These are phyloP conservation scores for Candida jianshihensis DNA, from an alignment of 805 yeast genomes.

Conservation along the genomic window DNA sequence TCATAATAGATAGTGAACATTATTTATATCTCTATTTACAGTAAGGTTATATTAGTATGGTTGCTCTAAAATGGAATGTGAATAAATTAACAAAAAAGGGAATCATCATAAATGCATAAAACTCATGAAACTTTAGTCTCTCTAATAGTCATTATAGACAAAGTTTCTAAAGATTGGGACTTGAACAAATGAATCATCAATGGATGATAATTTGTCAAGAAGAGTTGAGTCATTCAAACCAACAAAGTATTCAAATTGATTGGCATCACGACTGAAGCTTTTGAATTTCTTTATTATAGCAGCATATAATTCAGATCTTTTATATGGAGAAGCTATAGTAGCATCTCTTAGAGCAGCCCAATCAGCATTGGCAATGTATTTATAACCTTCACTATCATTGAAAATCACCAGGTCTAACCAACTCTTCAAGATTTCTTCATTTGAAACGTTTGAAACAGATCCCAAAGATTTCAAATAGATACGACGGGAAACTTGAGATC, in stretches of 20 bases:
- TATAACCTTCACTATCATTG: conserved; percentile 46
- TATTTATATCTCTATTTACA: too few relatives aligned
- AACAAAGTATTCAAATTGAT: conserved; percentile 6
- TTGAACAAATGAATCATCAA: conserved; percentile 2
- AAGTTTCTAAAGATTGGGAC: not conserved
- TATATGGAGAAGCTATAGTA: conserved; percentile 29
- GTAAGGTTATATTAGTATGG: too few relatives aligned
- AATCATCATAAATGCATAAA: too few relatives aligned
- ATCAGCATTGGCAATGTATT: conserved; percentile 72
- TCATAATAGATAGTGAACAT: too few relatives aligned
- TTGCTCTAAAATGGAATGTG: too few relatives aligned
- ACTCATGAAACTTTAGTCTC: too few relatives aligned
- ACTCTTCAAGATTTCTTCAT: conserved; percentile 45
- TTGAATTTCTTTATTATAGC: conserved; percentile 17
- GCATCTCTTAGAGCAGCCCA: conserved; percentile 83
- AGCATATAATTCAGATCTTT: conserved; percentile 16
- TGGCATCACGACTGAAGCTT: conserved; percentile 19
- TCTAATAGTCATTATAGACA: not conserved
- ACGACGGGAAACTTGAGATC: conserved; percentile 66
- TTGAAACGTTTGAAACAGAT: conserved; percentile 41
- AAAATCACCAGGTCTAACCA: conserved; percentile 49
- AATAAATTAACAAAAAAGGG: too few relatives aligned
- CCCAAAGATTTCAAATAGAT: conserved; percentile 70
- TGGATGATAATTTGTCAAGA: not conserved
- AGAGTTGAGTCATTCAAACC: too few relatives aligned